A percentile compares a stretch with the other conserved stretches of the same genome.
Evolutionary conservation across 192 early-diverging fungal species (phyloP).

Genomic region (Backusella sp.): DNA sequence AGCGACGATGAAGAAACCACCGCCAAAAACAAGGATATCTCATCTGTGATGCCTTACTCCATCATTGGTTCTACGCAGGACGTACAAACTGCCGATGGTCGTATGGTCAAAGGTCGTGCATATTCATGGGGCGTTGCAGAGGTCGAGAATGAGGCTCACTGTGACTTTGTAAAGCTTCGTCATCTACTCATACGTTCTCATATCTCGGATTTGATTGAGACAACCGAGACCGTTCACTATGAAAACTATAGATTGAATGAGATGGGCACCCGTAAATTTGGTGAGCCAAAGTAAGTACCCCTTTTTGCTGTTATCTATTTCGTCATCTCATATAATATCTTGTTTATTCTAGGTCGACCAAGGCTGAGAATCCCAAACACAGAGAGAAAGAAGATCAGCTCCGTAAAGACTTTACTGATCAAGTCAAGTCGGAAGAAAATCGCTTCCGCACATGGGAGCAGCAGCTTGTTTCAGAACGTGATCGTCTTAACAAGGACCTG

Average conservation of each 20-base stretch:
- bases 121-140: constrained; percentile 96
- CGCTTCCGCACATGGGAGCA: constrained; percentile 99
- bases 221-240: constrained; percentile 95
- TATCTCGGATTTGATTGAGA: constrained; percentile 93
- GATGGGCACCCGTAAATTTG: constrained; percentile 89
- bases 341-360: constrained; percentile 55
- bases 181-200: constrained; percentile 88
- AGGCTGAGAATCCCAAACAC: constrained; percentile 87
- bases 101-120: constrained; percentile 83
- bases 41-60: constrained; percentile 92
- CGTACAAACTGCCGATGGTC: constrained; percentile 83
- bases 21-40: constrained; percentile 76
- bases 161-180: constrained; percentile 93
- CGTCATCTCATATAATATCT: neutral
- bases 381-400: constrained; percentile 97
- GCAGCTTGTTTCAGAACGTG: constrained; percentile 93
- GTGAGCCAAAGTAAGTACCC: constrained; percentile 67
- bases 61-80: constrained; percentile 88
- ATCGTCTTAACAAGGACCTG: constrained; percentile 98
- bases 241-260: constrained; percentile 87
- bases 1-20: constrained; percentile 79
- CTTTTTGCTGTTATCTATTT: neutral
- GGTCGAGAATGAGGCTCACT: constrained; percentile 95
- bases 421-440: constrained; percentile 95
- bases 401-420: constrained; percentile 96